Conservation (phyloP, 2,329 filamentous ascomycete species). For the Fusarium burgessii region DNA sequence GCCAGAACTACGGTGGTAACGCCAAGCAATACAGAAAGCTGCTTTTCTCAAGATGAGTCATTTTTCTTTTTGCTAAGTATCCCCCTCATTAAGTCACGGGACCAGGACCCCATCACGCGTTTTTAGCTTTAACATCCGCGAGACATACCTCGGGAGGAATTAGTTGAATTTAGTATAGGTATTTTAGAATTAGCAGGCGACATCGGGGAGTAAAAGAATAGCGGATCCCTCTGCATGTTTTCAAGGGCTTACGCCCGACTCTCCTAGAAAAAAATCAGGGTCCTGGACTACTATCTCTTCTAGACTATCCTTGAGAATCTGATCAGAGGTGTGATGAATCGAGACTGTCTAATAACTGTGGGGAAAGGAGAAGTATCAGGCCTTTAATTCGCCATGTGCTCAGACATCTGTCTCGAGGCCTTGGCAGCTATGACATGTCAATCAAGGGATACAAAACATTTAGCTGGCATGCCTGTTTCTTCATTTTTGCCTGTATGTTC, state of each 20-base stretch:
- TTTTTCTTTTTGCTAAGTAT: not conserved
- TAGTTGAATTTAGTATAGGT: no score
- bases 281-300: no score
- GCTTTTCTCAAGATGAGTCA: not conserved
- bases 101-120: not conserved
- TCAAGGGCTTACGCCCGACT: no score
- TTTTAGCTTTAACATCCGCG: no score
- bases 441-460: not conserved
- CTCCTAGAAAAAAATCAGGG: no score
- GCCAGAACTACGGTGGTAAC: not conserved
- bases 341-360: not conserved
- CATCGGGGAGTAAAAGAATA: no score
- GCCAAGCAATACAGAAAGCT: not conserved
- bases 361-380: not conserved
- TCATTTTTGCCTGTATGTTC: accelerated
- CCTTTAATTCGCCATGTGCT: not conserved
- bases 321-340: no score
- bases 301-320: no score
- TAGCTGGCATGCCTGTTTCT: accelerated
- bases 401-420: not conserved
- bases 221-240: no score
- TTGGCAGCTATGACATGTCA: not conserved
- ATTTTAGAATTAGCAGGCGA: no score
- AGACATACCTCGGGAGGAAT: no score
- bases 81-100: not conserved